Conservation (phyloP, 306 rosid genomes). For the Vachellia collinsii region DNA sequence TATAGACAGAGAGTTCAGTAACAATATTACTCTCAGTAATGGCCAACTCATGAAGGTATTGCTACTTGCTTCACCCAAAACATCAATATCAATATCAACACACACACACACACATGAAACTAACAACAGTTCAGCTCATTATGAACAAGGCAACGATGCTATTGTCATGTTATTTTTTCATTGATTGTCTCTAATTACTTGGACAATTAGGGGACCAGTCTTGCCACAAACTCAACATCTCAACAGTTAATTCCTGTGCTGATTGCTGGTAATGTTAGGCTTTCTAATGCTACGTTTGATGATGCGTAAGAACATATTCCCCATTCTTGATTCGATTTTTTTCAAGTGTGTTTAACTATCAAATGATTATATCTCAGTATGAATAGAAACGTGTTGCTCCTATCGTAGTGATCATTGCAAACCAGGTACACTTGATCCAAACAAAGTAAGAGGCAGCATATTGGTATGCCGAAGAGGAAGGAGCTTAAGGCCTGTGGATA, state of each 20-base stretch:
- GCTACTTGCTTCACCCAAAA: background rate
- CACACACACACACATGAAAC: too few species aligned
- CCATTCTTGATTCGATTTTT: too few species aligned
- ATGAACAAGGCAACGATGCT: background rate
- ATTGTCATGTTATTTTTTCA: background rate
- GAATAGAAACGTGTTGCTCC: background rate
- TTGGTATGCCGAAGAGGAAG: background rate
- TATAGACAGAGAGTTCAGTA: background rate
- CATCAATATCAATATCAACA: too few species aligned
- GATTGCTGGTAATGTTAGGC: background rate
- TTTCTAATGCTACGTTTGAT: background rate
- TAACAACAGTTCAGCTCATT: too few species aligned
- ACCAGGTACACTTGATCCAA: background rate
- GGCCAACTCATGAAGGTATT: background rate
- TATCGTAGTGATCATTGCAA: background rate
- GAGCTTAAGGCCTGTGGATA: background rate
- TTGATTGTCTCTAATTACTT: background rate
- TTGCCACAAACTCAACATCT: background rate
- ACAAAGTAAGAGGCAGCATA: background rate
- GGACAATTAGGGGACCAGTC: background rate
- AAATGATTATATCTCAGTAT: too few species aligned
- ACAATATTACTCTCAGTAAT: background rate
- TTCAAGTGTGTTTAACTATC: too few species aligned
- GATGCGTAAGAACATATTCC: background rate
- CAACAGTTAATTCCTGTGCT: background rate